phyloP scores from a whole-genome alignment of 2,329 filamentous ascomycete genomes.

The Intubia oerlemansii region DNA sequence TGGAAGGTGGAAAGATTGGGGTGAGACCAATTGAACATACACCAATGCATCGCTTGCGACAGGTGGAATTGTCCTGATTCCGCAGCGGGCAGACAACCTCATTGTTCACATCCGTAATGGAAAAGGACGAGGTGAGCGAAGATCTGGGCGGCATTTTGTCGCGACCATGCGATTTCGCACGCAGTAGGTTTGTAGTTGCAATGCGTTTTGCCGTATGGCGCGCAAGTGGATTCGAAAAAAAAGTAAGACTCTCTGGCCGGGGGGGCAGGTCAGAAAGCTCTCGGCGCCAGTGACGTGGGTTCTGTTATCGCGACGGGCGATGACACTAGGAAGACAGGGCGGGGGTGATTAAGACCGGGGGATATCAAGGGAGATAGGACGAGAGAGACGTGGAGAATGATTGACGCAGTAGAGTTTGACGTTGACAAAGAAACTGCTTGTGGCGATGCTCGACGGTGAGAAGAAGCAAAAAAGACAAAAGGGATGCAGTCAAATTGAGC shows the following conservation, averaged over 20 bases:
- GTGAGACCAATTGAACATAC: conserved; percentile 53
- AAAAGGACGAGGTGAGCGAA: conserved; percentile 74
- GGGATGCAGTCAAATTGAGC: background rate
- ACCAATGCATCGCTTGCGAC: conserved; percentile 91
- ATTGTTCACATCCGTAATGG: conserved; percentile 77
- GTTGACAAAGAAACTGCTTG: background rate
- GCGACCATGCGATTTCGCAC: conserved; percentile 27
- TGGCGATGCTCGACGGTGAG: no score
- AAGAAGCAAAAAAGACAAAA: background rate
- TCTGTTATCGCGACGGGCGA: background rate
- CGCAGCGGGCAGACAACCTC: conserved; percentile 91
- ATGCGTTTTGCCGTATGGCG: no score
- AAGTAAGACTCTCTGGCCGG: no score
- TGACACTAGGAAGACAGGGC: conserved; percentile 1
- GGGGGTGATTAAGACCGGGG: no score
- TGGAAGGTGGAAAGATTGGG: background rate
- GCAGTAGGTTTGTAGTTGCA: no score
- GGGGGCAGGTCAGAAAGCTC: no score
- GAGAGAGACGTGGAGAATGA: no score
- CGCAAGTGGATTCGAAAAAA: background rate
- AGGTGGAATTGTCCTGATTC: conserved; percentile 92
- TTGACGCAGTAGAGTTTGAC: no score
- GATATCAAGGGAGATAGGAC: conserved; percentile 4
- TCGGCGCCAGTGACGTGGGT: background rate
- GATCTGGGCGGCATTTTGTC: conserved; percentile 74